Evolutionary conservation across 176 grass and related monocot species (phyloP).

Genomic region (Aegilops tauschii): DNA sequence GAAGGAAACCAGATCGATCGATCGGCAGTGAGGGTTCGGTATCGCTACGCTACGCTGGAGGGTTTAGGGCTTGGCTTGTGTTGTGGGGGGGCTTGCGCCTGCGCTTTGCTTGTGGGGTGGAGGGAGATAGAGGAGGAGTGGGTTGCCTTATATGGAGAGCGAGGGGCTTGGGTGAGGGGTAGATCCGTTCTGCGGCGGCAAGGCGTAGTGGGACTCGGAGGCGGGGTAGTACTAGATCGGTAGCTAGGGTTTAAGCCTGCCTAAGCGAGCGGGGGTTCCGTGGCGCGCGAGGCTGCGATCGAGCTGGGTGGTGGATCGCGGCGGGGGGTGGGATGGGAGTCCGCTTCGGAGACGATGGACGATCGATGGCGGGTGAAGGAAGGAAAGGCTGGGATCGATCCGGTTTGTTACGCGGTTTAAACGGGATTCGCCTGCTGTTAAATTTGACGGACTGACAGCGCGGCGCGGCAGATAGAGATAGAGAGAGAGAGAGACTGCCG

Average conservation of each 20-base stretch:
- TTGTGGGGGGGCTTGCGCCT: neutral
- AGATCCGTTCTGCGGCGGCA: neutral
- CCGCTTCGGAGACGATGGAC: neutral
- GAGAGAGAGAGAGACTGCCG: too few species aligned
- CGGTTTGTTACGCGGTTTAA: neutral
- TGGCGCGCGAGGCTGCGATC: neutral
- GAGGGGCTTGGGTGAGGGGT: too few species aligned
- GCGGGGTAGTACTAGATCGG: too few species aligned
- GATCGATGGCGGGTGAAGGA: neutral
- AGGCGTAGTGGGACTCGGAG: neutral
- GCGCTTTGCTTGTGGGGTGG: neutral
- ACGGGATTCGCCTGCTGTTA: neutral
- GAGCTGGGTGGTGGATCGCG: neutral
- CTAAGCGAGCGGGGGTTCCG: too few species aligned
- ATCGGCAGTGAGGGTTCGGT: neutral
- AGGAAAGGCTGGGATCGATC: neutral
- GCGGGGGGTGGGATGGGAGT: neutral
- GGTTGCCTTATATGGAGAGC: neutral
- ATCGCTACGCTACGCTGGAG: neutral
- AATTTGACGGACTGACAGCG: neutral
- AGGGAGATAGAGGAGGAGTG: neutral
- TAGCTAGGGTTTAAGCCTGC: too few species aligned
- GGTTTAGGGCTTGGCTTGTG: slow-evolving; percentile 5
- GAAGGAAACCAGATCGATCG: neutral
- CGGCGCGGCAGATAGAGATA: too few species aligned